A percentile compares a stretch with the other conserved stretches of the same genome.
phyloP scores from a whole-genome alignment of 2,329 filamentous ascomycete species.

The Bipolaris oryzae region DNA sequence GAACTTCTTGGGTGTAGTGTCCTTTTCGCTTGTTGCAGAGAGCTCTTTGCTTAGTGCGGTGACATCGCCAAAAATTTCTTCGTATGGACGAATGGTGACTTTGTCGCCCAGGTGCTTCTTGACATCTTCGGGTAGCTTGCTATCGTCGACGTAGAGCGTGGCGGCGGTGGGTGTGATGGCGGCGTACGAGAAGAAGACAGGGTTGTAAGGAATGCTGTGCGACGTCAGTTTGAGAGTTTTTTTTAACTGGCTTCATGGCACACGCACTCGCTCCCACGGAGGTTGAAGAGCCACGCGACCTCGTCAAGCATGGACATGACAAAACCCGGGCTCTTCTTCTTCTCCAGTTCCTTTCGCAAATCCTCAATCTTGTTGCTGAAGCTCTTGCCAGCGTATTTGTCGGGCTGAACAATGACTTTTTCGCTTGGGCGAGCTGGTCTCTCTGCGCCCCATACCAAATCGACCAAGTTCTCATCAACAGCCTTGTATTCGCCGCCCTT shows the following conservation, averaged over 20 bases:
- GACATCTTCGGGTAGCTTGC: slow-evolving; percentile 74
- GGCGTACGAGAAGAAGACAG: slow-evolving; percentile 97
- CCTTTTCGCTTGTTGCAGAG: slow-evolving; percentile 43
- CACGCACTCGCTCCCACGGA: slow-evolving; percentile 80
- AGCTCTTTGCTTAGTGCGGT: slow-evolving; percentile 62
- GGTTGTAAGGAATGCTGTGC: slow-evolving; percentile 85
- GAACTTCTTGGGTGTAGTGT: slow-evolving; percentile 64
- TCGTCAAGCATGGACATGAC: slow-evolving; percentile 96
- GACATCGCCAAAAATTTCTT: slow-evolving; percentile 79
- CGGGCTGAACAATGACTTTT: slow-evolving; percentile 71
- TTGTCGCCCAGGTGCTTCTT: slow-evolving; percentile 71
- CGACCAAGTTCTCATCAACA: slow-evolving; percentile 83
- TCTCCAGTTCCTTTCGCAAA: slow-evolving; percentile 86
- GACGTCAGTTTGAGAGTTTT: slow-evolving; percentile 12
- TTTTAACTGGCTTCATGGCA: not conserved
- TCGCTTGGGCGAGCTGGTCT: slow-evolving; percentile 78
- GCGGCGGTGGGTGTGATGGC: slow-evolving; percentile 77
- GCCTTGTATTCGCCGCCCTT: slow-evolving; percentile 80
- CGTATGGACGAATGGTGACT: slow-evolving; percentile 80
- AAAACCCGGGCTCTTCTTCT: slow-evolving; percentile 85
- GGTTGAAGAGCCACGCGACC: slow-evolving; percentile 97
- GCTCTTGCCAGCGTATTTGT: slow-evolving; percentile 80
- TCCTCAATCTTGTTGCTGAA: slow-evolving; percentile 83
- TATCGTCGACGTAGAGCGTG: slow-evolving; percentile 82
- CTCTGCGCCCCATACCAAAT: slow-evolving; percentile 80